Percentiles rank a stretch among this genome's conserved stretches.
Evolutionary conservation across 73 alveolate species (phyloP).

Genomic region (Effrenium voratum): DNA sequence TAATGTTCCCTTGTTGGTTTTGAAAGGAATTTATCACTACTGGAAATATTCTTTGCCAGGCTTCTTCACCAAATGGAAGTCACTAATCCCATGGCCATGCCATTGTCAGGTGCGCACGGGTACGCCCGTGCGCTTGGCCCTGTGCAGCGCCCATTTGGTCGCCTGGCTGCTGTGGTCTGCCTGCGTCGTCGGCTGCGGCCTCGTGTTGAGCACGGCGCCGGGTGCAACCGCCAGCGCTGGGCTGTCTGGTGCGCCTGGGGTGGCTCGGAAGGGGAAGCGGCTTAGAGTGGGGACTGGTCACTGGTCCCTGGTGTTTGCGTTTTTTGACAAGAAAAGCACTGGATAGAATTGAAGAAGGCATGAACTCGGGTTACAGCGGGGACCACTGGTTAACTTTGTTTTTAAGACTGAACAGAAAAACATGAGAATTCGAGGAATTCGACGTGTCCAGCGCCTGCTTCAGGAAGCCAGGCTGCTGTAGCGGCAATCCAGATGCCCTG

Average conservation of each 20-base stretch:
- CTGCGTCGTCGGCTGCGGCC: slow-evolving; percentile 11
- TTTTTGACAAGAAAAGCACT: not conserved
- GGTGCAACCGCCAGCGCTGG: not conserved
- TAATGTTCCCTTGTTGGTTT: too few relatives aligned
- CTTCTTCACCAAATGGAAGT: too few relatives aligned
- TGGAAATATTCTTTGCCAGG: too few relatives aligned
- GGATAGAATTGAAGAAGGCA: not conserved
- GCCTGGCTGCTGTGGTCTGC: slow-evolving; percentile 37
- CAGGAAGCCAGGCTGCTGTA: too few relatives aligned
- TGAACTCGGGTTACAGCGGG: not conserved
- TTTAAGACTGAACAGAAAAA: too few relatives aligned
- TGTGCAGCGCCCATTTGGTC: not conserved
- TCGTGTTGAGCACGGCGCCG: not conserved
- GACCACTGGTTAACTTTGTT: too few relatives aligned
- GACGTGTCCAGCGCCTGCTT: too few relatives aligned
- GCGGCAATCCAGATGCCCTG: too few relatives aligned
- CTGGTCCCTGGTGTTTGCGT: too few relatives aligned
- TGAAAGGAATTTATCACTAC: too few relatives aligned
- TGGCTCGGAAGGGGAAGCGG: not conserved
- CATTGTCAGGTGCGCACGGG: slow-evolving; percentile 32
- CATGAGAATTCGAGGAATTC: too few relatives aligned
- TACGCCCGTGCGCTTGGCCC: slow-evolving; percentile 54
- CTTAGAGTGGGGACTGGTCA: not conserved
- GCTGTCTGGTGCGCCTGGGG: too few relatives aligned
- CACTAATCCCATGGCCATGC: not conserved